phyloP scores from a whole-genome alignment of 768 basidiomycete genomes.

The Amyloporia xantha region DNA sequence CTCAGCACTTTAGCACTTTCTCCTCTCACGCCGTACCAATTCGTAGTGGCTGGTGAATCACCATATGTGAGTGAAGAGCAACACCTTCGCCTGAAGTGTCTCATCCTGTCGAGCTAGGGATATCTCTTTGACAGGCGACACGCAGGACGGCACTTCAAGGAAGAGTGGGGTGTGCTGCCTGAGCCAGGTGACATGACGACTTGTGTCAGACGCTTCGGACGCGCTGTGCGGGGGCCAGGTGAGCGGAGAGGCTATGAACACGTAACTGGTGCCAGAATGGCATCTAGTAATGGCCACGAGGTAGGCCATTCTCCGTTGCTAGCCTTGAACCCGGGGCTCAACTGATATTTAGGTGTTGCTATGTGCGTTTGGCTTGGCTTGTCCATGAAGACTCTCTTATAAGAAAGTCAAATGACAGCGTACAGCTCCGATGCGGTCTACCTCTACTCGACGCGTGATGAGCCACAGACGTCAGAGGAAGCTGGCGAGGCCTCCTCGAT shows the following conservation, averaged over 20 bases:
- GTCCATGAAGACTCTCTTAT: background rate
- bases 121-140: conserved; percentile 83
- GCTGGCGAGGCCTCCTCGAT: conserved; percentile 9
- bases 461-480: conserved; percentile 31
- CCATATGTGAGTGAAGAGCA: conserved; percentile 66
- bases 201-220: conserved; percentile 78
- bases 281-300: conserved; percentile 66
- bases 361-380: conserved; percentile 34
- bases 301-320: conserved; percentile 39
- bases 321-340: background rate
- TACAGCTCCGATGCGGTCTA: conserved; percentile 70
- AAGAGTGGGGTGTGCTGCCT: conserved; percentile 65
- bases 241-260: conserved; percentile 43
- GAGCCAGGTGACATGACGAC: conserved; percentile 50
- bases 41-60: conserved; percentile 79
- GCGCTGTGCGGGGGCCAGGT: conserved; percentile 29
- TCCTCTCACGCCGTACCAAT: conserved; percentile 72
- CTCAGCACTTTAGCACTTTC: conserved; percentile 73
- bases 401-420: conserved; percentile 40
- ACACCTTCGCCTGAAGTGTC: background rate
- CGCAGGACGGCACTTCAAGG: conserved; percentile 48
- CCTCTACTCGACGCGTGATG: conserved; percentile 66
- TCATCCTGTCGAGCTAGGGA: conserved; percentile 38
- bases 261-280: conserved; percentile 73
- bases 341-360: conserved; percentile 45